Evolutionary conservation across 106 monocot genomes (phyloP), one percentile per base, ranked within the genome.

Genomic region (Phalaenopsis equestris): DNA sequence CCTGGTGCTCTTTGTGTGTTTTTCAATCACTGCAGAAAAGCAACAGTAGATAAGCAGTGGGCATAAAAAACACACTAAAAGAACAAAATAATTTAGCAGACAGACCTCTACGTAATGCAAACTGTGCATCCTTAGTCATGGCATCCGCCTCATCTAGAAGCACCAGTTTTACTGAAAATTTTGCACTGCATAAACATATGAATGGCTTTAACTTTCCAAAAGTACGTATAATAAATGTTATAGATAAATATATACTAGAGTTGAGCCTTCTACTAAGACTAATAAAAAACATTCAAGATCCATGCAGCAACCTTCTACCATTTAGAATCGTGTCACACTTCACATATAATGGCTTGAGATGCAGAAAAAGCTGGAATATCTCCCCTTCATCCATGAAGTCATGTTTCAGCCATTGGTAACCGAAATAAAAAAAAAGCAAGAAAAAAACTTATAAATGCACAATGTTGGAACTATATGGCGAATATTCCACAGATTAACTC

Each of bases 81-180:
- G 79, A 67, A 43, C 21, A 77, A 45, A 85, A 17, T 6, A 36
- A 48, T 76, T 45, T 47, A 80, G 38, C 47, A 21, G 39, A 38
- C 79, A 70, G 68, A 97, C 97, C 97, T 94, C 97, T 94, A 73
- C 97, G 94, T 30, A 97, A 72, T 30, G 94, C 97, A 87, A 98
- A 99, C 49, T 99, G 98, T 38, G 98, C 98, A 90, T 99, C 98
- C 80, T 99, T 99, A 67, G 98, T 99, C 98, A 94, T 99, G n/a
- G 98, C 98, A 93, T 99, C 98, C 67, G 98, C 94, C 67, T 99
- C 98, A 82, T 99, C 98, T 37, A 99, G 83, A n/a, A 99, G 84
- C 41, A 99, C 91, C 77, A 99, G 80, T 85, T 99, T 99, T 73
- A 99, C 91, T 36, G 89, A 82, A 82, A 85, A 77, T 41, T 85